These are phyloP conservation scores for Alisma plantagoaquatica DNA, from an alignment of 106 monocot genomes.

Conservation along the genomic window DNA sequence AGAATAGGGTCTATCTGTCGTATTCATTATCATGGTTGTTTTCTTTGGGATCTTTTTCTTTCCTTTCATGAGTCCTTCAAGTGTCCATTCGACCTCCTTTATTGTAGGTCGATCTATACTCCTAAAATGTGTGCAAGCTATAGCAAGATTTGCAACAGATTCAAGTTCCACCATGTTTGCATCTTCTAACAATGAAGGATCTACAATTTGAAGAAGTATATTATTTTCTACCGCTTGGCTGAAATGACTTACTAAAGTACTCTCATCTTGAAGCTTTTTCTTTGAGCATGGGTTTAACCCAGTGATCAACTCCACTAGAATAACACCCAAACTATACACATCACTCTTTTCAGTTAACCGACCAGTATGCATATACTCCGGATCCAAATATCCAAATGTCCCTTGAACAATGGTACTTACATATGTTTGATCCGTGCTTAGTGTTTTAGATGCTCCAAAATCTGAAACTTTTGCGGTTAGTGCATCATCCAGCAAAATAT, in stretches of 20 bases:
- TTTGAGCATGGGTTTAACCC: not conserved
- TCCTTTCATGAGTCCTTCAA: not conserved
- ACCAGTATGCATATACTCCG: not conserved
- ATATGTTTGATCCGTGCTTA: not conserved
- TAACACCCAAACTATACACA: slow-evolving; percentile 3
- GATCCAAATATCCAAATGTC: slow-evolving; percentile 4
- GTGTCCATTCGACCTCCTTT: not conserved
- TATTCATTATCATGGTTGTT: too few relatives aligned
- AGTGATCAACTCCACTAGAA: not conserved
- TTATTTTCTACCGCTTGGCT: not conserved
- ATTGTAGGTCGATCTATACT: not conserved
- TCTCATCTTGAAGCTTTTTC: too few relatives aligned
- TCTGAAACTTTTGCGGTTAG: not conserved
- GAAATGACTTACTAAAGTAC: not conserved
- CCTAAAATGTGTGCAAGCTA: not conserved
- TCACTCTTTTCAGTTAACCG: not conserved
- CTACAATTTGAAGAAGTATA: not conserved
- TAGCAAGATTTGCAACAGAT: not conserved
- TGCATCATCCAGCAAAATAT: not conserved
- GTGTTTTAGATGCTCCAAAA: not conserved
- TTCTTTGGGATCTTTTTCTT: too few relatives aligned
- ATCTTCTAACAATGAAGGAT: not conserved
- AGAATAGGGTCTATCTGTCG: too few relatives aligned
- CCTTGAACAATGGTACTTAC: not conserved
- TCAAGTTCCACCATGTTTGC: not conserved